Evolutionary conservation across 1,139 yeast genomes (phyloP), one percentile per base, ranked within the genome.

Genomic region (Magnusiomyces ingens): DNA sequence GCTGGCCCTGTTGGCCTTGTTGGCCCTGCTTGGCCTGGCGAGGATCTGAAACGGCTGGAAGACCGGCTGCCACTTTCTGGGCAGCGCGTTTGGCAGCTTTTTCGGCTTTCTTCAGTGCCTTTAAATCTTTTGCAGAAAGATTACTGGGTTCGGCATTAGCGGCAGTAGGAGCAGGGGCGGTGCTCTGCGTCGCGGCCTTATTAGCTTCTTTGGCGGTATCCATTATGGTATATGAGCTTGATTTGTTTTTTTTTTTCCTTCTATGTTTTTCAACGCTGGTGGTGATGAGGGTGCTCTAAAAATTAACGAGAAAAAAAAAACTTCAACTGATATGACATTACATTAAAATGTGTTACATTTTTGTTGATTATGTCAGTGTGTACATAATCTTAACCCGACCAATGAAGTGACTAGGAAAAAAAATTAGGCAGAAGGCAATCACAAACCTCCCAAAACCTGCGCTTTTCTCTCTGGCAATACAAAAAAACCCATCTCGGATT

Each of bases 1-100:
- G 22, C 13, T 37, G 55, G 21, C 22, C 17, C 44, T 47, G 47
- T 19, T 32, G 48, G 21, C 44, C 43, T 37, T 26, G 38, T 12
- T 35, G 42, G 19, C 45, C 41, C 15, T 50, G 42, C 42, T 55
- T 53, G 17, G 57, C 48, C 32, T 51, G 50, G 19, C 53, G 41
- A 40, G 55, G 57, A 40, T 49, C 55, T 12, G 52, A 51, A 53
- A 41, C 17, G 2, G 44, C 35, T 53, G 73, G 62, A 15, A 54
- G 52, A 6, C 65, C 69, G 21, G 67, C 74, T 13, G 80, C 80
- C 58, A 73, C 78, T 62, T 81, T 82, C 59, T 81, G 77, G 1
- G 80, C 84, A 5, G 91, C 91, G 68, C 97, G 76, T 67, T 88
- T 87, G 48, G 93, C 95, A 5, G 95, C 93, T 69, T 91, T 91